Evolutionary conservation across 192 early-diverging fungal genomes (phyloP).

Genomic region (Chytriomyces confervae): DNA sequence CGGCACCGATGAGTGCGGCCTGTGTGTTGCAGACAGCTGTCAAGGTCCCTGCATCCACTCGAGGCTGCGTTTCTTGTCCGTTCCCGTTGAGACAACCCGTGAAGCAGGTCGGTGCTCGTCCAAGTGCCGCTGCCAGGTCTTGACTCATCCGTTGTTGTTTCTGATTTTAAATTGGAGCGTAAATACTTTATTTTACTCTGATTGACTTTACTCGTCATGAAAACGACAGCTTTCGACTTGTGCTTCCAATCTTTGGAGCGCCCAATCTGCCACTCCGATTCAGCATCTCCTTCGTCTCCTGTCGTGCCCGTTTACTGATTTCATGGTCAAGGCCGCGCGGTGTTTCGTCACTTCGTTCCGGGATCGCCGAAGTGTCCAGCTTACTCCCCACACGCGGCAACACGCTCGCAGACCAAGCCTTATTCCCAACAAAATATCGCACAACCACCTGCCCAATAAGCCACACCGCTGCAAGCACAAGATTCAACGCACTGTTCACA

Average conservation of each 20-base stretch:
- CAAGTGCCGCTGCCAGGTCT: not conserved
- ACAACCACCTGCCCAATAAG: constrained; percentile 18
- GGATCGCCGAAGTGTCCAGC: constrained; percentile 18
- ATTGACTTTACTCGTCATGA: too few relatives aligned
- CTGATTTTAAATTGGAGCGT: too few relatives aligned
- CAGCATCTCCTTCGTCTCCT: not conserved
- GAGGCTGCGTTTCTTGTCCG: not conserved
- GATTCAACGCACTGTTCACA: constrained; percentile 24
- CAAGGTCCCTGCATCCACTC: too few relatives aligned
- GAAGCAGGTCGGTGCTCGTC: not conserved
- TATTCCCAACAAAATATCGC: constrained; percentile 9
- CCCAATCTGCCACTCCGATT: not conserved
- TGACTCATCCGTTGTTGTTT: too few relatives aligned
- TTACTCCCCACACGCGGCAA: constrained; percentile 19
- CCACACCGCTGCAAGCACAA: constrained; percentile 7
- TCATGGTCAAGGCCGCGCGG: not conserved
- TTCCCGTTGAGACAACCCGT: not conserved
- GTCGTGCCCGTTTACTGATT: not conserved
- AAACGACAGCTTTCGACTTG: too few relatives aligned
- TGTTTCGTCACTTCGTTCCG: not conserved
- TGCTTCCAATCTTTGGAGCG: too few relatives aligned
- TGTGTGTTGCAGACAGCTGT: not conserved
- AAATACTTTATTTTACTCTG: too few relatives aligned
- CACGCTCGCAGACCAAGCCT: not conserved
- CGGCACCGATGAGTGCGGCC: not conserved